Conservation (phyloP, 106 monocot genomes). For the Acanthochlamys bracteata region DNA sequence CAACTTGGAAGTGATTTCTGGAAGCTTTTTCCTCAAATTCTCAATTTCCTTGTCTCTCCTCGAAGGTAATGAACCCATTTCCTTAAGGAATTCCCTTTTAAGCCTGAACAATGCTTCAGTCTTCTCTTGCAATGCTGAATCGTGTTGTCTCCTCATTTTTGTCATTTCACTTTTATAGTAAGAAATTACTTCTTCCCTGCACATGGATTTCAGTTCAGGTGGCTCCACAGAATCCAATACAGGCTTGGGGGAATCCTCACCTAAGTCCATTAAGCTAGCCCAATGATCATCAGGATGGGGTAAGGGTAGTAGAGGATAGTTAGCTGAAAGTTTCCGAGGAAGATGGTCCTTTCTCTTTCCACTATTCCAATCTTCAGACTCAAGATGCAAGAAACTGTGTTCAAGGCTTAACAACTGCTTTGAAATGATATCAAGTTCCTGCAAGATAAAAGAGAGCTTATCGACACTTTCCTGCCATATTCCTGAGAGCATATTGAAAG, state of each 20-base stretch:
- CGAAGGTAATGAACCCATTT: slow-evolving; percentile 38
- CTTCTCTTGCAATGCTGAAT: slow-evolving; percentile 69
- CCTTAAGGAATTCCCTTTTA: slow-evolving; percentile 68
- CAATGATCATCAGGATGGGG: slow-evolving; percentile 32
- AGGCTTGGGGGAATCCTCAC: slow-evolving; percentile 13
- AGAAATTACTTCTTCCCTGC: slow-evolving; percentile 49
- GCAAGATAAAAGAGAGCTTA: slow-evolving; percentile 30
- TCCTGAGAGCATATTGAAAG: slow-evolving; percentile 26
- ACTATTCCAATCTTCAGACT: slow-evolving; percentile 41
- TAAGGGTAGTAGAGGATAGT: slow-evolving; percentile 13
- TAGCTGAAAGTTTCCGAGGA: slow-evolving; percentile 21
- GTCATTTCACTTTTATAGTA: slow-evolving; percentile 65
- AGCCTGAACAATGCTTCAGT: slow-evolving; percentile 82
- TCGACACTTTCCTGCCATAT: slow-evolving; percentile 27
- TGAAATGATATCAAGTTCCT: slow-evolving; percentile 52
- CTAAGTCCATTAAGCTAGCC: slow-evolving; percentile 7
- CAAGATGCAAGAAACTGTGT: slow-evolving; percentile 22
- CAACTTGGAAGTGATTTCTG: slow-evolving; percentile 51
- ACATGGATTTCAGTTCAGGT: slow-evolving; percentile 40
- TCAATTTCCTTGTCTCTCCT: slow-evolving; percentile 78
- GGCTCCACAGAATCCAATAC: slow-evolving; percentile 33
- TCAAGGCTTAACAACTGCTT: slow-evolving; percentile 39
- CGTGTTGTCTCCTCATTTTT: slow-evolving; percentile 77
- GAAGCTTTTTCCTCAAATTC: slow-evolving; percentile 46
- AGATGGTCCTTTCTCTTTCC: slow-evolving; percentile 42